A percentile compares a stretch with the other conserved stretches of the same genome.
Evolutionary conservation across 768 basidiomycete species (phyloP).

Genomic region (Lactarius hengduanensis): DNA sequence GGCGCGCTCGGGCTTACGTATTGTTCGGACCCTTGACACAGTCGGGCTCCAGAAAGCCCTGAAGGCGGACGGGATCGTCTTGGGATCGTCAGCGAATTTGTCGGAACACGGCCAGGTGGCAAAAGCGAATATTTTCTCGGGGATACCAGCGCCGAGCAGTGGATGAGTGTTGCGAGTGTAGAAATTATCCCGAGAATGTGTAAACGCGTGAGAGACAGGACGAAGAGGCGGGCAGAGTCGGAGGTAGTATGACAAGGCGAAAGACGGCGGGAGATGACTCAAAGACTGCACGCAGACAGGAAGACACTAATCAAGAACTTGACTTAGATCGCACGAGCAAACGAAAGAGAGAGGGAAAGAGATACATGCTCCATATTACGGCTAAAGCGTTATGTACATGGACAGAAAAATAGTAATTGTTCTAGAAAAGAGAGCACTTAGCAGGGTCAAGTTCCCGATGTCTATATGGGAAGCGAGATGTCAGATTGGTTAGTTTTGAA

Average conservation of each 20-base stretch:
- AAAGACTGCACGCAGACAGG: background rate
- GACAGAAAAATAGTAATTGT: background rate
- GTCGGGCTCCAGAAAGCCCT: background rate
- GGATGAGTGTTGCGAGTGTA: background rate
- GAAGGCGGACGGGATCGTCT: too few species aligned
- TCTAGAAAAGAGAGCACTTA: background rate
- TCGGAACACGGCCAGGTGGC: too few species aligned
- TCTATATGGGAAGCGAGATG: background rate
- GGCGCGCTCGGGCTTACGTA: background rate
- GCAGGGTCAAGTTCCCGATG: background rate
- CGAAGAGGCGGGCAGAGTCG: background rate
- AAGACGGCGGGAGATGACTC: background rate
- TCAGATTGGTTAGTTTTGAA: background rate
- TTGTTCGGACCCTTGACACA: conserved; percentile 13
- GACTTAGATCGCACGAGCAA: background rate
- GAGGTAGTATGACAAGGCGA: background rate
- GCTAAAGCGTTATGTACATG: background rate
- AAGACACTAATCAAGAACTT: background rate
- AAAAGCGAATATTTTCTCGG: too few species aligned
- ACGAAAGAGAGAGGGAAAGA: background rate
- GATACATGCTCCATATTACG: background rate
- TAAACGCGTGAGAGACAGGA: background rate
- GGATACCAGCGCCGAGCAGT: too few species aligned
- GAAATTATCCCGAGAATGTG: background rate
- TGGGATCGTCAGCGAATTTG: too few species aligned